Evolutionary conservation across 139 green algal genomes (phyloP), one percentile per base, ranked within the genome.

Genomic region (Ettlia oleoabundans): DNA sequence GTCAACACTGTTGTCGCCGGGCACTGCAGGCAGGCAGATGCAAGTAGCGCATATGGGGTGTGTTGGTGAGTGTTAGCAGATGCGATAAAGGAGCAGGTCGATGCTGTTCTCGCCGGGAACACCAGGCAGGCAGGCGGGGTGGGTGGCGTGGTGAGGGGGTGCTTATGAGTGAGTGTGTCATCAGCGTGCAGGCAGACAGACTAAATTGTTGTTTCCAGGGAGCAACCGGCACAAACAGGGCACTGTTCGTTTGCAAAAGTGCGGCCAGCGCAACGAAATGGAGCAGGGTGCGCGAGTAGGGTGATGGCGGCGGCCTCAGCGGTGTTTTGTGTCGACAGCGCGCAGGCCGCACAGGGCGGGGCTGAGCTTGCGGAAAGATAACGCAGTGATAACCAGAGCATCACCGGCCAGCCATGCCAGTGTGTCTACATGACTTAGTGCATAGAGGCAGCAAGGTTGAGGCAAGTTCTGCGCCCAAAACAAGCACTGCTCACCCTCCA

Each of bases 1-100:
- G 90, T 99, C 97, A 32, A 99, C 92, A n/a, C 82, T 93, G 92
- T 99, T 99, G 88, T 97, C 94, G 28, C 94, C 94, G 2, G 94
- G 94, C 28, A 97, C 94, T 82, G 77, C 76, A 24, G 41, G 32
- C 33, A 28, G 2, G 38, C 42, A 18, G 42, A n/a, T 6, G 28
- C 8, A 21, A 18, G 1, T 26, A 26, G 24, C 21, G 4, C 10
- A n/a, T 4, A n/a, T 26, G 62, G 28, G 28, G 62, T 10, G n/a
- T 38, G 26, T 37, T 30, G 70, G 3, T n/a, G 30, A 32, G 43
- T 5, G 47, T 13, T 4, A 4, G 30, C 3, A 1, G 30, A 40
- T 21, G 15, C 47, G 15, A 58, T 40, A 24, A 4, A 37, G 58
- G 22, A 99, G 94, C 47, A 99, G 76, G 90, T 99, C 97, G 33